A percentile compares a stretch with the other conserved stretches of the same genome.
These are phyloP conservation scores for Cicer arietinum DNA, from an alignment of 306 rosid species.

Conservation along the genomic window DNA sequence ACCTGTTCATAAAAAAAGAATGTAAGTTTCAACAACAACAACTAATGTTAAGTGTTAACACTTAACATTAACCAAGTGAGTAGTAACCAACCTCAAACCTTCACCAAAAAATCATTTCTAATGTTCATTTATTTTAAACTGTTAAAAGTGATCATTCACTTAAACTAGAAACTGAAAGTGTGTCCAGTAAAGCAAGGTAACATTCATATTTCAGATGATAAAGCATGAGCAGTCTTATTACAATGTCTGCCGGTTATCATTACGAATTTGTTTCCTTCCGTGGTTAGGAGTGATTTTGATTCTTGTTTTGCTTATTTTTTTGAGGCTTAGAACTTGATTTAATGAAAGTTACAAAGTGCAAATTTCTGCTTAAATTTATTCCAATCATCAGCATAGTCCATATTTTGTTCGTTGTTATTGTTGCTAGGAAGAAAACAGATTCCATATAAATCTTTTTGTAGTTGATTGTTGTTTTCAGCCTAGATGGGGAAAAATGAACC, in stretches of 20 bases:
- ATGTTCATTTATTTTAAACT: not conserved
- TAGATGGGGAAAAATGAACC: not conserved
- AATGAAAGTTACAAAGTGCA: not conserved
- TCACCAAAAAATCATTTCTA: not conserved
- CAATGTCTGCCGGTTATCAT: not conserved
- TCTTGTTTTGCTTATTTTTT: not conserved
- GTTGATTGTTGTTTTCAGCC: not conserved
- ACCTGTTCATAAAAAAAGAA: conserved; percentile 58
- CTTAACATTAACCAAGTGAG: not conserved
- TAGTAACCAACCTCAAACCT: not conserved
- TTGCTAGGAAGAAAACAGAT: not conserved
- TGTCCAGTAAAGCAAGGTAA: conserved; percentile 16
- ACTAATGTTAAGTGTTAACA: not conserved
- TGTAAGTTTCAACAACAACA: not conserved
- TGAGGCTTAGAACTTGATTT: not conserved
- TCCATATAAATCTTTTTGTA: not conserved
- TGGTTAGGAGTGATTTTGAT: conserved; percentile 7
- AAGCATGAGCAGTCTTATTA: conserved; percentile 15
- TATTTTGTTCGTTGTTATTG: not conserved
- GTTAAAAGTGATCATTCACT: not conserved
- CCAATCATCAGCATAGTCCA: not conserved
- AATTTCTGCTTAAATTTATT: not conserved
- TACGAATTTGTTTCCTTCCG: not conserved
- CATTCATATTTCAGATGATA: not conserved
- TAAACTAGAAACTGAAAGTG: conserved; percentile 10